Percentiles rank a stretch among this genome's conserved stretches.
phyloP scores from a whole-genome alignment of 768 basidiomycete genomes.

The Hygrophorus russula region DNA sequence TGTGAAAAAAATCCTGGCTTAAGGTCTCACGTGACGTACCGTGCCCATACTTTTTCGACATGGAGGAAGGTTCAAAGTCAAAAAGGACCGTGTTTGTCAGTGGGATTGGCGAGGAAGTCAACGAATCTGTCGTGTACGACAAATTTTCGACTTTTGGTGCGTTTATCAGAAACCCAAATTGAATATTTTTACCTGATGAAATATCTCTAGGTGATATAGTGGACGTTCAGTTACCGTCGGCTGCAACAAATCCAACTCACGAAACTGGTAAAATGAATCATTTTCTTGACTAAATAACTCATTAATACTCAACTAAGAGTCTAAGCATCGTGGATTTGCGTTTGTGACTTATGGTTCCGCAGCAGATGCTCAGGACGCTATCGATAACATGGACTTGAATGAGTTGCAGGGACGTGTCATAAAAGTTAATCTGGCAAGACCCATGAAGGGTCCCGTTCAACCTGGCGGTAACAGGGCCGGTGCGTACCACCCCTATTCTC shows the following conservation, averaged over 20 bases:
- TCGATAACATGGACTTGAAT: slow-evolving; percentile 98
- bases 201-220: slow-evolving; percentile 69
- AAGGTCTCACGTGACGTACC: not conserved
- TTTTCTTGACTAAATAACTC: too few species aligned
- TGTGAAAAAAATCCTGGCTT: not conserved
- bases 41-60: slow-evolving; percentile 15
- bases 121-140: slow-evolving; percentile 67
- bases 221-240: slow-evolving; percentile 81
- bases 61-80: slow-evolving; percentile 78
- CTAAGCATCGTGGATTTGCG: slow-evolving; percentile 88
- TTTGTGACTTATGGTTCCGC: slow-evolving; percentile 80
- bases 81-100: slow-evolving; percentile 84
- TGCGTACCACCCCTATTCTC: slow-evolving; percentile 23
- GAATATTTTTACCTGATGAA: not conserved
- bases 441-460: slow-evolving; percentile 61
- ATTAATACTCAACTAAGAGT: slow-evolving; percentile 44
- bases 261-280: slow-evolving; percentile 36
- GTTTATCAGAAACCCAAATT: slow-evolving; percentile 12
- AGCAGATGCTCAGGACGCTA: slow-evolving; percentile 87
- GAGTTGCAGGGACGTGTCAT: slow-evolving; percentile 68
- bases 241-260: slow-evolving; percentile 56
- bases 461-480: slow-evolving; percentile 67
- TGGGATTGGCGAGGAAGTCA: slow-evolving; percentile 73
- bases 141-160: slow-evolving; percentile 82
- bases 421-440: slow-evolving; percentile 79